A percentile compares a stretch with the other conserved stretches of the same genome.
These are phyloP conservation scores for Aspergillus bridgeri DNA, from an alignment of 495 filamentous ascomycete species.

Conservation along the genomic window DNA sequence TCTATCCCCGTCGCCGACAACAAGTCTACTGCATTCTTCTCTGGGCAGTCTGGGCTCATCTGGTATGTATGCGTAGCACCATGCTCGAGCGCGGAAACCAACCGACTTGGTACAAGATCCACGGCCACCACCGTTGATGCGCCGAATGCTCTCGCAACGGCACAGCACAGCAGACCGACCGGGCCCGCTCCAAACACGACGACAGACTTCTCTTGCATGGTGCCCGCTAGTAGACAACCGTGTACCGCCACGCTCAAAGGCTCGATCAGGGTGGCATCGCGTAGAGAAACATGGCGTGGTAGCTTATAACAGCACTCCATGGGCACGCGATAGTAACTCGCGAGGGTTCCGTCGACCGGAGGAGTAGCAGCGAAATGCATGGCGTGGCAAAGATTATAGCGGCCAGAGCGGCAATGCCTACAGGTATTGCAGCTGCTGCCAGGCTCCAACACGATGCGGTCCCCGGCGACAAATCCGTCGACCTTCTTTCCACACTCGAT, in stretches of 20 bases:
- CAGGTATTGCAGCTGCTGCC: slow-evolving; percentile 74
- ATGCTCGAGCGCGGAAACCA: slow-evolving; percentile 64
- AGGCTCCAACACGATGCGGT: slow-evolving; percentile 74
- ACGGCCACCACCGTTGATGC: slow-evolving; percentile 70
- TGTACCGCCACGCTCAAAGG: slow-evolving; percentile 83
- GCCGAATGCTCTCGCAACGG: slow-evolving; percentile 75
- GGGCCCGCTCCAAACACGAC: slow-evolving; percentile 85
- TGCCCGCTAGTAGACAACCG: slow-evolving; percentile 62
- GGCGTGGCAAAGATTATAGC: slow-evolving; percentile 73
- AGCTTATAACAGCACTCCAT: slow-evolving; percentile 84
- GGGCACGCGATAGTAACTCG: slow-evolving; percentile 72
- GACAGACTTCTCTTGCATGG: slow-evolving; percentile 67
- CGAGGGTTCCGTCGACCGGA: slow-evolving; percentile 73
- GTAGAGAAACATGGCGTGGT: slow-evolving; percentile 62
- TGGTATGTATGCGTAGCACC: slow-evolving; percentile 63
- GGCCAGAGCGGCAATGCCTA: slow-evolving; percentile 59
- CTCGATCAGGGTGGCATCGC: slow-evolving; percentile 83
- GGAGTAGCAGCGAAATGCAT: slow-evolving; percentile 81
- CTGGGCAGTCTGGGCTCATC: slow-evolving; percentile 33
- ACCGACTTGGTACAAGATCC: slow-evolving; percentile 66
- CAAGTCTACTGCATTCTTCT: slow-evolving; percentile 58
- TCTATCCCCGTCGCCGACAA: slow-evolving; percentile 41
- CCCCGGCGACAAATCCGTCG: slow-evolving; percentile 53
- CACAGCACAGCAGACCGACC: slow-evolving; percentile 75
- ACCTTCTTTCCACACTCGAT: slow-evolving; percentile 52